Conservation (phyloP, 2,329 filamentous ascomycete genomes). For the Bipolaris bicolor region DNA sequence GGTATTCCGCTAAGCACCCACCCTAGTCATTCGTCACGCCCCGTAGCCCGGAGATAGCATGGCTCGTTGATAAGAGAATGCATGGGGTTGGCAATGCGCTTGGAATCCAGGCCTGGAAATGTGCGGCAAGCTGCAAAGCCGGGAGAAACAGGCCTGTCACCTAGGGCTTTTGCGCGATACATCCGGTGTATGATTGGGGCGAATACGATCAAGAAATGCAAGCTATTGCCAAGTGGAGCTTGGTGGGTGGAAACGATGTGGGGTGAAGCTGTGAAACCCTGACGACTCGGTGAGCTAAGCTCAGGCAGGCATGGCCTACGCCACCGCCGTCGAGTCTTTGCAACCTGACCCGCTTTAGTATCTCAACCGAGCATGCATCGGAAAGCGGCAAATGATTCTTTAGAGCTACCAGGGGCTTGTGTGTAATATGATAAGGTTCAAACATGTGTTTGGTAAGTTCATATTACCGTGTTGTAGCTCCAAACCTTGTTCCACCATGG, state of each 20-base stretch:
- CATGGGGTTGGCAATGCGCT: slow-evolving; percentile 2
- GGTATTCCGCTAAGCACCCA: slow-evolving; percentile 14
- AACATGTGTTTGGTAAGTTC: no score
- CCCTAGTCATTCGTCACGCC: slow-evolving; percentile 15
- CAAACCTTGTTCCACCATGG: no score
- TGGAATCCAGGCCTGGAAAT: slow-evolving; percentile 6
- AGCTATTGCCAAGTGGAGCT: slow-evolving; percentile 16
- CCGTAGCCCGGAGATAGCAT: slow-evolving; percentile 16
- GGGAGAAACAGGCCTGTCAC: slow-evolving; percentile 2
- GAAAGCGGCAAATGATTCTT: no score
- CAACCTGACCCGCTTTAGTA: not conserved
- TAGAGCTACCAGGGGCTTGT: no score
- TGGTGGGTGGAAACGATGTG: slow-evolving; percentile 5
- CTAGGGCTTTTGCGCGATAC: not conserved
- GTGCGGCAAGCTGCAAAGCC: not conserved
- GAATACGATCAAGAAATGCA: slow-evolving; percentile 6
- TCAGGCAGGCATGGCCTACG: not conserved
- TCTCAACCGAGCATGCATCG: not conserved
- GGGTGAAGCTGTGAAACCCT: slow-evolving; percentile 10
- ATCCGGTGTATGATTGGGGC: slow-evolving; percentile 4
- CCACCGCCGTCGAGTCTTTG: not conserved
- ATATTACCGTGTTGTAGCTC: no score
- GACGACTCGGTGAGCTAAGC: slow-evolving; percentile 4
- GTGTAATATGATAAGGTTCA: no score
- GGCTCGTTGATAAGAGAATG: not conserved